Conservation (phyloP, 345 rosid species). For the Salix exigua region DNA sequence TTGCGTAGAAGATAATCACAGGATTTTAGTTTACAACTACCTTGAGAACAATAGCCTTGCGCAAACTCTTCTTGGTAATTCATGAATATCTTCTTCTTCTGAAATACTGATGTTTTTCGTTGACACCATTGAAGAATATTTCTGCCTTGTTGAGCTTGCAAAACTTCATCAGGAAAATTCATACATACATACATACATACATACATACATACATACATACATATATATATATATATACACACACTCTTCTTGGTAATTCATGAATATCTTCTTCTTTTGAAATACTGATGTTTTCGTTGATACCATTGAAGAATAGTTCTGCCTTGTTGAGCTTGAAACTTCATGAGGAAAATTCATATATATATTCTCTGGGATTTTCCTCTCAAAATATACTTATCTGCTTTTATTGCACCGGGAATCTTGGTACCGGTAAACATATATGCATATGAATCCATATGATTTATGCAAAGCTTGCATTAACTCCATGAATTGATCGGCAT, state of each 20-base stretch:
- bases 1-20: conserved; percentile 69
- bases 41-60: conserved; percentile 90
- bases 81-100: conserved; percentile 4
- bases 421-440: background rate
- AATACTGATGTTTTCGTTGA: conserved; percentile 3
- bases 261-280: conserved; percentile 2
- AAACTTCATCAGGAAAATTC: background rate
- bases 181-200: too few relatives aligned
- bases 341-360: background rate
- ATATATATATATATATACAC: too few relatives aligned
- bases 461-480: background rate
- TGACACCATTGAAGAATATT: background rate
- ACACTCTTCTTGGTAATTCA: conserved; percentile 64
- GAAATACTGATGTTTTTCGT: conserved; percentile 4
- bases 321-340: background rate
- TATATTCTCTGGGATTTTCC: background rate
- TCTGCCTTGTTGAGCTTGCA: background rate
- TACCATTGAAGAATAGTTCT: background rate
- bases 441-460: background rate
- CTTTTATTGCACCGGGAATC: background rate
- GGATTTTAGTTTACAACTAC: conserved; percentile 85
- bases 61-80: conserved; percentile 77
- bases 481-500: background rate
- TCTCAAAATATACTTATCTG: background rate
- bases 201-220: too few relatives aligned